Evolutionary conservation across 257 asterid species (phyloP).

Genomic region (Nyctanthes arbortristis): DNA sequence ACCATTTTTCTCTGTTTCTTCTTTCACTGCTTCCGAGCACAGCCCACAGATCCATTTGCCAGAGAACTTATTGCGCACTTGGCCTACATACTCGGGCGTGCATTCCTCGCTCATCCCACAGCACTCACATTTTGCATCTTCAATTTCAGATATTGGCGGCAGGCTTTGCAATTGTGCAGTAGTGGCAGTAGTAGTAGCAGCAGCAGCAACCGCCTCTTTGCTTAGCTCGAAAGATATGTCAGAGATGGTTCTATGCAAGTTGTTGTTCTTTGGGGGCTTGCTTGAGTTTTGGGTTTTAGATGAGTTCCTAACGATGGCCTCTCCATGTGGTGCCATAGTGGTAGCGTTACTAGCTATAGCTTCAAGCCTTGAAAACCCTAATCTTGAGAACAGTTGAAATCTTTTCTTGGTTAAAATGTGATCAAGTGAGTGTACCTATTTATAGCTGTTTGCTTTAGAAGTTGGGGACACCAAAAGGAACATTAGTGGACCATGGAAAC

Average conservation of each 20-base stretch:
- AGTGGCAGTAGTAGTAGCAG: constrained; percentile 3
- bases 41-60: constrained; percentile 33
- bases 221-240: background rate
- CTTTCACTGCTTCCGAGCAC: constrained; percentile 31
- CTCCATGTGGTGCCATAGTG: constrained; percentile 27
- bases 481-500: constrained; percentile 30
- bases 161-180: constrained; percentile 8
- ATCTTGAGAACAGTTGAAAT: background rate
- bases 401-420: background rate
- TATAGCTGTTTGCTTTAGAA: constrained; percentile 9
- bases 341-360: background rate
- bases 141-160: constrained; percentile 22
- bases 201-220: constrained; percentile 3
- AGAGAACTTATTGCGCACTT: constrained; percentile 9
- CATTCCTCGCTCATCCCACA: constrained; percentile 31
- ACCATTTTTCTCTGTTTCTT: constrained; percentile 26
- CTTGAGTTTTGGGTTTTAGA: background rate
- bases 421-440: background rate
- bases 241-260: background rate
- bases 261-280: background rate
- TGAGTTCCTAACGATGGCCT: background rate
- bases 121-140: constrained; percentile 29
- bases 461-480: background rate
- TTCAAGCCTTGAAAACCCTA: background rate
- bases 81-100: constrained; percentile 19